Evolutionary conservation across 192 early-diverging fungal genomes (phyloP).

Genomic region (Endogone sp.): DNA sequence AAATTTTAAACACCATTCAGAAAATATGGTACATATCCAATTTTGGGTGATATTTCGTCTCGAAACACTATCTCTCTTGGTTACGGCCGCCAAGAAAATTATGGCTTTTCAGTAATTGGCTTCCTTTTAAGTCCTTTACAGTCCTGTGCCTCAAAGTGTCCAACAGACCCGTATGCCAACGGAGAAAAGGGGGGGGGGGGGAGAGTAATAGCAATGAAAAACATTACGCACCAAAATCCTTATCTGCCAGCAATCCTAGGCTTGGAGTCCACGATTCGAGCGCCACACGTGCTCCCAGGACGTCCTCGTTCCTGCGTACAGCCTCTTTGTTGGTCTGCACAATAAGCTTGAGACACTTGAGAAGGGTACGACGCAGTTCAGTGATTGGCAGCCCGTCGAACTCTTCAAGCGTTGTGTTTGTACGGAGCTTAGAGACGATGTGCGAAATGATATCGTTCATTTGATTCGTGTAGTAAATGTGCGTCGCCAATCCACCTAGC

Average conservation of each 20-base stretch:
- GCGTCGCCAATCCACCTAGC: constrained; percentile 44
- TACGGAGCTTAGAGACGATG: constrained; percentile 36
- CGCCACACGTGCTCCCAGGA: constrained; percentile 25
- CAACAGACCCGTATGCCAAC: neutral
- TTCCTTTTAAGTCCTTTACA: no score
- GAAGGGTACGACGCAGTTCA: constrained; percentile 31
- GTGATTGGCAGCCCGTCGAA: constrained; percentile 38
- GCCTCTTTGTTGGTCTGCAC: constrained; percentile 34
- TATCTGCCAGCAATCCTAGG: constrained; percentile 29
- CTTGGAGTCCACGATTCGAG: constrained; percentile 33
- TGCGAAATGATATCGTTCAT: constrained; percentile 50
- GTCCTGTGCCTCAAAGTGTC: no score
- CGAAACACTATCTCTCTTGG: no score
- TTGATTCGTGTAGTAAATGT: constrained; percentile 55
- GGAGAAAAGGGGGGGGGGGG: no score
- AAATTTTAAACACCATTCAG: neutral
- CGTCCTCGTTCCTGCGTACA: constrained; percentile 23
- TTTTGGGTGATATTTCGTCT: no score
- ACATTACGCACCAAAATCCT: constrained; percentile 15
- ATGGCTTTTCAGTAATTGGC: no score
- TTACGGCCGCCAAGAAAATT: no score
- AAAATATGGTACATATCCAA: no score
- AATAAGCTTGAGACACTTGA: constrained; percentile 44
- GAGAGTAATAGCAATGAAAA: no score
- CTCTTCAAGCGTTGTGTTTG: constrained; percentile 9